Conservation (phyloP, 1,139 yeast species). For the Saccharomyces hybrid region DNA sequence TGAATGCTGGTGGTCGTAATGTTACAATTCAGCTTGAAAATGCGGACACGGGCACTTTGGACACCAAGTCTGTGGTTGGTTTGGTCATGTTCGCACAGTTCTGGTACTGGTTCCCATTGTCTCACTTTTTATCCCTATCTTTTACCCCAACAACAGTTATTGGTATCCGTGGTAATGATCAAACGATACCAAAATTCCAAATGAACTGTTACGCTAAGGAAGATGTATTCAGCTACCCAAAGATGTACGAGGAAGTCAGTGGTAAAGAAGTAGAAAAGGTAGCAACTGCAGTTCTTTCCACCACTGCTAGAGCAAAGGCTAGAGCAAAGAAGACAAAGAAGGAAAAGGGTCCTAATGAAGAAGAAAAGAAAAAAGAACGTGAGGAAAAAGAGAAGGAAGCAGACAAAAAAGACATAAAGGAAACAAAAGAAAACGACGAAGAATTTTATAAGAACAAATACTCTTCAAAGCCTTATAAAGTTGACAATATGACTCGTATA, state of each 20-base stretch:
- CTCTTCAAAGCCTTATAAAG: constrained; percentile 55
- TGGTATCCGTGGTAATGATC: constrained; percentile 71
- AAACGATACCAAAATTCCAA: constrained; percentile 79
- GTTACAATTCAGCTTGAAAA: constrained; percentile 89
- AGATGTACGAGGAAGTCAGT: constrained; percentile 71
- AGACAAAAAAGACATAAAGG: constrained; percentile 24
- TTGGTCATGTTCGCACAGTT: constrained; percentile 82
- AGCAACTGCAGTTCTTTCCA: constrained; percentile 87
- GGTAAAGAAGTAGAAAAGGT: constrained; percentile 84
- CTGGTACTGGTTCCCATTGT: constrained; percentile 98
- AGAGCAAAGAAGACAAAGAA: constrained; percentile 73
- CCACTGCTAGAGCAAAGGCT: constrained; percentile 87
- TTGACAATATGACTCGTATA: constrained; percentile 78
- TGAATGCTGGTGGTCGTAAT: constrained; percentile 98
- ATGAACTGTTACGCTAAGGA: constrained; percentile 76
- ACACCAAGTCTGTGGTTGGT: constrained; percentile 88
- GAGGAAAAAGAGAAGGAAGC: constrained; percentile 33
- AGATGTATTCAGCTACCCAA: constrained; percentile 82
- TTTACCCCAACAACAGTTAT: constrained; percentile 88
- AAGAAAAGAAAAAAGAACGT: constrained; percentile 28
- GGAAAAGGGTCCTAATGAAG: constrained; percentile 39
- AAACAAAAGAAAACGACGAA: constrained; percentile 27
- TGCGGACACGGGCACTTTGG: constrained; percentile 85
- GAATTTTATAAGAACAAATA: constrained; percentile 35
- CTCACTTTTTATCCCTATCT: constrained; percentile 87